A percentile compares a stretch with the other conserved stretches of the same genome.
phyloP scores from a whole-genome alignment of 2,329 filamentous ascomycete species.

The Colletotrichum gigasporum region DNA sequence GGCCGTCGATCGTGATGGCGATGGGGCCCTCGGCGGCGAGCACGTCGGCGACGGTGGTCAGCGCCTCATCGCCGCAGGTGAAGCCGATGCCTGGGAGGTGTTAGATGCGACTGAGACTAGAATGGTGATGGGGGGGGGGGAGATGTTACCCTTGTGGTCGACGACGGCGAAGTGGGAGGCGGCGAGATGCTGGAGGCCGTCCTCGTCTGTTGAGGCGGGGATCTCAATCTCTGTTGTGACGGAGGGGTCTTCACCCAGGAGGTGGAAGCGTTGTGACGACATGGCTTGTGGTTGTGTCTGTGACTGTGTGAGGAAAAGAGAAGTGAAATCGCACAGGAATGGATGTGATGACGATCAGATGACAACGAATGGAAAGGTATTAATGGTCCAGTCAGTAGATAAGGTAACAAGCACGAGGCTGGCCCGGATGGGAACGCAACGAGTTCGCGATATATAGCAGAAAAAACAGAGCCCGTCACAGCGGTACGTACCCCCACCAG shows the following conservation, averaged over 20 bases:
- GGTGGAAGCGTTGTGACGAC: conserved; percentile 50
- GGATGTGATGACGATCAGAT: background rate
- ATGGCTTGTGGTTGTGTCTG: conserved; percentile 37
- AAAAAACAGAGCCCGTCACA: conserved; percentile 1
- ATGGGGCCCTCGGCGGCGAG: conserved; percentile 43
- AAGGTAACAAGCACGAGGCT: background rate
- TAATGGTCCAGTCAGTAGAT: background rate
- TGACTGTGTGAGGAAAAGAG: background rate
- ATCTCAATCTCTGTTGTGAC: conserved; percentile 49
- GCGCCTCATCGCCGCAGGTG: conserved; percentile 39
- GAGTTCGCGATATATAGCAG: conserved; percentile 27
- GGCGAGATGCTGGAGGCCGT: conserved; percentile 49
- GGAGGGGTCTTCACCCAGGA: conserved; percentile 50
- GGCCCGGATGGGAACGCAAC: background rate
- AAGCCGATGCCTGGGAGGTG: conserved; percentile 47
- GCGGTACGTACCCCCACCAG: conserved; percentile 15
- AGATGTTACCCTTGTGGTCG: conserved; percentile 46
- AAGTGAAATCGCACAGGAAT: background rate
- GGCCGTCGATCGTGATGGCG: conserved; percentile 58
- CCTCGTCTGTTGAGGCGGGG: conserved; percentile 43
- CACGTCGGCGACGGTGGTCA: conserved; percentile 47
- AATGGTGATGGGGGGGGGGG: background rate
- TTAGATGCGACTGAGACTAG: background rate
- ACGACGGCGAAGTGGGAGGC: conserved; percentile 55
- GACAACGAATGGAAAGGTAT: background rate